Percentiles rank a stretch among this genome's conserved stretches.
Evolutionary conservation across 495 filamentous ascomycete genomes (phyloP).

Genomic region (Chaetomium cochliodes): DNA sequence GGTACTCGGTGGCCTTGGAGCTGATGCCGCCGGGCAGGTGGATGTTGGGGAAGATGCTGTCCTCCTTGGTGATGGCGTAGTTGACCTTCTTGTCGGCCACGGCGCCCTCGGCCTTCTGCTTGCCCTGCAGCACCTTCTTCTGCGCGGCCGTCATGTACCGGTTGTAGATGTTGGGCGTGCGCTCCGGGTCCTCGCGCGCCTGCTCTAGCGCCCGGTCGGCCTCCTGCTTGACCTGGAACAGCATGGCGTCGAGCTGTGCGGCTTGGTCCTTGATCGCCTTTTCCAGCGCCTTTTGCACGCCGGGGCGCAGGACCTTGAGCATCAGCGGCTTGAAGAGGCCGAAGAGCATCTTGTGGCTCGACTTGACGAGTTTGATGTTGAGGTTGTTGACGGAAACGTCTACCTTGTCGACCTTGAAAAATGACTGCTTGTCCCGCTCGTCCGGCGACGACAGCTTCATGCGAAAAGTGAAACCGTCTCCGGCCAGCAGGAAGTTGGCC

Average conservation of each 20-base stretch:
- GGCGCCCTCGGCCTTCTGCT: conserved; percentile 64
- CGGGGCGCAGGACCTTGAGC: conserved; percentile 78
- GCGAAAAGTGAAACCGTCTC: conserved; percentile 87
- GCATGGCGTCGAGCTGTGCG: conserved; percentile 63
- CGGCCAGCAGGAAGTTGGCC: conserved; percentile 85
- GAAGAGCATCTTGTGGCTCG: conserved; percentile 91
- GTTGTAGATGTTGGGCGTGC: conserved; percentile 79
- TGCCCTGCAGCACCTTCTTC: conserved; percentile 67
- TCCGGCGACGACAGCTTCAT: conserved; percentile 82
- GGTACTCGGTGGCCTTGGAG: conserved; percentile 93
- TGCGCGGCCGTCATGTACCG: conserved; percentile 78
- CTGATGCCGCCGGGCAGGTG: conserved; percentile 87
- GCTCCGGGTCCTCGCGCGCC: conserved; percentile 67
- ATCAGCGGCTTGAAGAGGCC: conserved; percentile 83
- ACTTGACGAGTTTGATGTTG: conserved; percentile 87
- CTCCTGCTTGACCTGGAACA: conserved; percentile 76
- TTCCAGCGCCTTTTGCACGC: conserved; percentile 81
- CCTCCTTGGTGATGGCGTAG: conserved; percentile 81
- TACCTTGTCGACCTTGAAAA: conserved; percentile 93
- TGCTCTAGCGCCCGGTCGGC: conserved; percentile 69
- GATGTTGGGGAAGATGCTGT: conserved; percentile 87
- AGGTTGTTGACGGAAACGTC: conserved; percentile 80
- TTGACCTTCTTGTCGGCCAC: conserved; percentile 77
- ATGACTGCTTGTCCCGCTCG: conserved; percentile 69
- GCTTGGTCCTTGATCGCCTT: conserved; percentile 81